Percentiles rank a stretch among this genome's conserved stretches.
Conservation (phyloP, 1,284 basidiomycete species). For the Abortiporus biennis region DNA sequence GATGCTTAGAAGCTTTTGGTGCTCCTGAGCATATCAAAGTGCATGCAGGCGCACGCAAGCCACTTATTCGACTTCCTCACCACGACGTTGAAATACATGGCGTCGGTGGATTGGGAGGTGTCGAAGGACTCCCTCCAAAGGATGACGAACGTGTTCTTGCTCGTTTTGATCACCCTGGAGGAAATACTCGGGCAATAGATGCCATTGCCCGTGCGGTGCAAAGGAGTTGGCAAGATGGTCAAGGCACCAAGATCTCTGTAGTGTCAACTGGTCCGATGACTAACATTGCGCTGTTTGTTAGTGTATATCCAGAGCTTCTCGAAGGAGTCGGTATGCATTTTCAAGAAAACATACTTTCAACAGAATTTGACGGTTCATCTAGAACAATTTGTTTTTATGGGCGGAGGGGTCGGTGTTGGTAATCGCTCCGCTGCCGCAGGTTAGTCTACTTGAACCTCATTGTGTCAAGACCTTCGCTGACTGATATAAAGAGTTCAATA, state of each 20-base stretch:
- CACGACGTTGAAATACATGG: constrained; percentile 73
- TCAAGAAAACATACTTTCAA: too few species aligned
- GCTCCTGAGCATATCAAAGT: constrained; percentile 52
- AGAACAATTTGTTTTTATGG: constrained; percentile 83
- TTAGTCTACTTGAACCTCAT: constrained; percentile 20
- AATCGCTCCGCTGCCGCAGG: constrained; percentile 73
- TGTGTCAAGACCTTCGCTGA: constrained; percentile 1
- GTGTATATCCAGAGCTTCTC: constrained; percentile 66
- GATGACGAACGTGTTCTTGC: constrained; percentile 41
- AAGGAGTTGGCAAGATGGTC: constrained; percentile 46
- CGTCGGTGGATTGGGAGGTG: constrained; percentile 71
- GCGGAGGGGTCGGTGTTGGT: constrained; percentile 80
- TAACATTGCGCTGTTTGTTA: constrained; percentile 76
- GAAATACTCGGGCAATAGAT: constrained; percentile 47
- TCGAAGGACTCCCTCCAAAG: constrained; percentile 58
- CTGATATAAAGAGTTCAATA: constrained; percentile 63
- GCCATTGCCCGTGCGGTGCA: constrained; percentile 58
- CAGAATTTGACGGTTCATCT: neutral
- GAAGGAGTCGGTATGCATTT: constrained; percentile 37
- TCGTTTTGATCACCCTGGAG: constrained; percentile 38
- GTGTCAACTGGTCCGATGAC: constrained; percentile 80
- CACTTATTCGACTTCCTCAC: constrained; percentile 40
- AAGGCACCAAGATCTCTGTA: constrained; percentile 53
- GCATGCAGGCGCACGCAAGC: constrained; percentile 61
- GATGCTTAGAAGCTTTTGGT: constrained; percentile 66